phyloP scores from a whole-genome alignment of 345 rosid genomes.

The Conringia planisiliqua region DNA sequence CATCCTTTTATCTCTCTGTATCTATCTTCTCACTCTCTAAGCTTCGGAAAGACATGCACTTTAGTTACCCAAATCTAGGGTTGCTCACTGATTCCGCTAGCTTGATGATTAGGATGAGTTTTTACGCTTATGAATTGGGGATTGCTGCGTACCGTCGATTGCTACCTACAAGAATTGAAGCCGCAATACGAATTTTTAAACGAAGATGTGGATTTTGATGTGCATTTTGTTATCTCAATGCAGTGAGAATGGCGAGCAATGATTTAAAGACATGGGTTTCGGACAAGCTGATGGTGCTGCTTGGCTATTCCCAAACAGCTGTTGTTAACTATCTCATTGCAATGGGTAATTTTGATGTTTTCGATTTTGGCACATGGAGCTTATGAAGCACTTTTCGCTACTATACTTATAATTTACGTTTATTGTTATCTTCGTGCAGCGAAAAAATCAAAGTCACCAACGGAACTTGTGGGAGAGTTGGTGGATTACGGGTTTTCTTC shows the following conservation, averaged over 20 bases:
- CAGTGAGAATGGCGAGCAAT: conserved; percentile 53
- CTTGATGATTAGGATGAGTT: neutral
- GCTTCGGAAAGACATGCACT: conserved; percentile 15
- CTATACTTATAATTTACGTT: neutral
- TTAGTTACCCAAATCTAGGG: conserved; percentile 25
- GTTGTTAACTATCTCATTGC: conserved; percentile 73
- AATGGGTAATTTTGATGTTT: conserved; percentile 42
- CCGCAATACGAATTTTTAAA: neutral
- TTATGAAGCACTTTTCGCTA: neutral
- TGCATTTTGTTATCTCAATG: neutral
- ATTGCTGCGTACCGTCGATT: neutral
- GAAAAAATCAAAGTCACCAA: conserved; percentile 60
- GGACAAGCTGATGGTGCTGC: conserved; percentile 63
- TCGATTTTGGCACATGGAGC: conserved; percentile 1
- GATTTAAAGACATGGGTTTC: conserved; percentile 80
- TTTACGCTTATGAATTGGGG: too few relatives aligned
- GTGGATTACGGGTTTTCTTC: conserved; percentile 51
- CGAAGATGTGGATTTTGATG: neutral
- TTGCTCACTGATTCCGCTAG: conserved; percentile 1
- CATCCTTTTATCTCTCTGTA: neutral
- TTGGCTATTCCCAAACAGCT: conserved; percentile 73
- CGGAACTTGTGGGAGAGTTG: conserved; percentile 49
- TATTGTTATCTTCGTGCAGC: conserved; percentile 44
- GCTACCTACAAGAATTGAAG: neutral
- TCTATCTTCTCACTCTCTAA: conserved; percentile 19